These are phyloP conservation scores for Pulveroboletus sp. DNA, from an alignment of 768 basidiomycete genomes.

Conservation along the genomic window DNA sequence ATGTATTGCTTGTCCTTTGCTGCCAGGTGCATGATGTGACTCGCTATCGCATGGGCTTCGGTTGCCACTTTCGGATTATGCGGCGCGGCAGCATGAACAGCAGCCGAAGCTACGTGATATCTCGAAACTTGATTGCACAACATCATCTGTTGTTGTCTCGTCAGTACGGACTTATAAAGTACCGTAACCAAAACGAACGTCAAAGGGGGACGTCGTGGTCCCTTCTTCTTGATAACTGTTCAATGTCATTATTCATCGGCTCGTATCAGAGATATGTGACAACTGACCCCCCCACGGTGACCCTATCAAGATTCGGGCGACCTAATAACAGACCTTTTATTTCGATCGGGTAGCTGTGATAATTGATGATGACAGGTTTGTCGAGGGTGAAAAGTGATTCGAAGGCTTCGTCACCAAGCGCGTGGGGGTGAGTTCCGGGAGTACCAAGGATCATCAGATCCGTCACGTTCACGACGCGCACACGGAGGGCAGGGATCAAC, in stretches of 20 bases:
- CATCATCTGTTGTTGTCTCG: constrained; percentile 56
- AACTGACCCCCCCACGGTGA: constrained; percentile 50
- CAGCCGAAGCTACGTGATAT: constrained; percentile 59
- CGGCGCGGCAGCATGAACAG: constrained; percentile 51
- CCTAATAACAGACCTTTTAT: constrained; percentile 63
- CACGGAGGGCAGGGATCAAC: constrained; percentile 65
- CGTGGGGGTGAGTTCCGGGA: constrained; percentile 71
- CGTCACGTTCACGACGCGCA: constrained; percentile 85
- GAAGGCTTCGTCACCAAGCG: constrained; percentile 59
- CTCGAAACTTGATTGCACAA: constrained; percentile 64
- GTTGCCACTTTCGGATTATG: constrained; percentile 53
- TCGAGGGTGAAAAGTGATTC: constrained; percentile 68
- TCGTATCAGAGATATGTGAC: background rate
- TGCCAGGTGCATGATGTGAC: constrained; percentile 55
- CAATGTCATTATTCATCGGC: background rate
- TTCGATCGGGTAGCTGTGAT: constrained; percentile 78
- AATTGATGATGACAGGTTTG: constrained; percentile 72
- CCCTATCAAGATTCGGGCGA: constrained; percentile 44
- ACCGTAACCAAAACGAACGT: constrained; percentile 39
- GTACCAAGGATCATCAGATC: constrained; percentile 81
- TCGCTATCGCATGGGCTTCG: constrained; percentile 54
- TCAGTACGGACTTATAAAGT: background rate
- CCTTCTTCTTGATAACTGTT: constrained; percentile 62
- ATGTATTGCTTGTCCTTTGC: constrained; percentile 62
- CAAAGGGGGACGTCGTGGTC: constrained; percentile 80